Percentiles rank a stretch among this genome's conserved stretches.
Evolutionary conservation across 345 rosid species (phyloP).

Genomic region (Ceriops zippeliana): DNA sequence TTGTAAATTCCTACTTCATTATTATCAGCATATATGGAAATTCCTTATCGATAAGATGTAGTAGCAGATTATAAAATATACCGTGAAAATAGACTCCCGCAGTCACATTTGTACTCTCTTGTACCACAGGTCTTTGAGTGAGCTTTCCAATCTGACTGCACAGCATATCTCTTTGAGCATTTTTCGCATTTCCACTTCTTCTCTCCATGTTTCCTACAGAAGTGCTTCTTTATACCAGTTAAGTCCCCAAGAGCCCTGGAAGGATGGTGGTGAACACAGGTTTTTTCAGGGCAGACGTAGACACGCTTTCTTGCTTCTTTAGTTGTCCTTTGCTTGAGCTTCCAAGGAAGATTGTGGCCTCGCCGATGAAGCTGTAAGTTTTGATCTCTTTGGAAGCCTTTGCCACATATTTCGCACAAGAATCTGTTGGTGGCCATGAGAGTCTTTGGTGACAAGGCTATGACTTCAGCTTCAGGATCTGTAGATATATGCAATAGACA

Average conservation of each 20-base stretch:
- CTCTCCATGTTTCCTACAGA: slow-evolving; percentile 93
- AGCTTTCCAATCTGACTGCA: slow-evolving; percentile 98
- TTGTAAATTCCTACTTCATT: background rate
- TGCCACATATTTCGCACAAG: slow-evolving; percentile 92
- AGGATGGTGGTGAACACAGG: slow-evolving; percentile 85
- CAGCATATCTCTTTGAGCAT: slow-evolving; percentile 91
- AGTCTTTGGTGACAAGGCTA: slow-evolving; percentile 91
- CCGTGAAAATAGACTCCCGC: slow-evolving; percentile 94
- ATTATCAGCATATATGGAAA: background rate
- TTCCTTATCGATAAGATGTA: background rate
- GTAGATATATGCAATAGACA: background rate
- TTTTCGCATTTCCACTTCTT: slow-evolving; percentile 97
- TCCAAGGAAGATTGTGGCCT: slow-evolving; percentile 99
- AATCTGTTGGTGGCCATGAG: slow-evolving; percentile 99
- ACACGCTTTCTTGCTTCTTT: slow-evolving; percentile 83
- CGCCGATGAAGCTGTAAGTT: slow-evolving; percentile 91
- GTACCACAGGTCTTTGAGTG: slow-evolving; percentile 98
- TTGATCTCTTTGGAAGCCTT: slow-evolving; percentile 97
- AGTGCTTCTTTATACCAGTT: slow-evolving; percentile 96
- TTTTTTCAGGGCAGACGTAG: slow-evolving; percentile 90
- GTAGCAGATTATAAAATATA: slow-evolving; percentile 7
- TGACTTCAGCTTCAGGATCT: slow-evolving; percentile 99
- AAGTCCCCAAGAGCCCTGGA: slow-evolving; percentile 97
- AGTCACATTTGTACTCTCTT: slow-evolving; percentile 90
- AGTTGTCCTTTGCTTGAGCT: slow-evolving; percentile 84